Evolutionary conservation across 257 asterid species (phyloP).

Genomic region (Lycium ferocissimum): DNA sequence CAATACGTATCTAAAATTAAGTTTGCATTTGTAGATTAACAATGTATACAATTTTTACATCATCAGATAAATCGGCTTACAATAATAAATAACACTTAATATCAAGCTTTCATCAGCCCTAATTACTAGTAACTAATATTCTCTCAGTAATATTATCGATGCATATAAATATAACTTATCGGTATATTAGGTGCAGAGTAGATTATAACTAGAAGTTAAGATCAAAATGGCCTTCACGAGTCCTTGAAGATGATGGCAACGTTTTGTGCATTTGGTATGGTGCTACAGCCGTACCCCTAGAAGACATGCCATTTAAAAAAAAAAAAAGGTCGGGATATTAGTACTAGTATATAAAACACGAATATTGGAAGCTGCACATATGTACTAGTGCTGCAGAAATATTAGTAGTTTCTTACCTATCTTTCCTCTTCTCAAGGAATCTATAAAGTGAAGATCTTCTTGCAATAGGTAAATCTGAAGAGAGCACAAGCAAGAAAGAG

Average conservation of each 20-base stretch:
- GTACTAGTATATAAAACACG: neutral
- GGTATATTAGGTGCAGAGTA: neutral
- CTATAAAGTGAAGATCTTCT: constrained; percentile 83
- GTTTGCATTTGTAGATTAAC: too few relatives aligned
- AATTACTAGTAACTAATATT: neutral
- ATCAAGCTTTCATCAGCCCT: neutral
- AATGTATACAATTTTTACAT: neutral
- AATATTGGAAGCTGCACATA: neutral
- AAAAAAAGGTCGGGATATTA: neutral
- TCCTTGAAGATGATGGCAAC: neutral
- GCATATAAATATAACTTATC: too few relatives aligned
- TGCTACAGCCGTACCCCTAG: constrained; percentile 27
- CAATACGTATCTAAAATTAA: too few relatives aligned
- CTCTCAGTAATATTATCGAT: neutral
- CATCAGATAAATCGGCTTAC: neutral
- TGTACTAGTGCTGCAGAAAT: neutral
- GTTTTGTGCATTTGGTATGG: constrained; percentile 32
- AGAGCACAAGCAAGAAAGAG: neutral
- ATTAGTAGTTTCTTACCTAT: constrained; percentile 49
- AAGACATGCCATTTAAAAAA: neutral
- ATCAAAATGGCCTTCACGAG: constrained; percentile 23
- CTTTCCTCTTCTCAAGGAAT: constrained; percentile 82
- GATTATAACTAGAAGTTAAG: constrained; percentile 32
- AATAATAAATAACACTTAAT: too few relatives aligned
- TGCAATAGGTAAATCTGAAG: constrained; percentile 77